Conservation (phyloP, 2,329 filamentous ascomycete genomes). For the Fusarium nurragi region DNA sequence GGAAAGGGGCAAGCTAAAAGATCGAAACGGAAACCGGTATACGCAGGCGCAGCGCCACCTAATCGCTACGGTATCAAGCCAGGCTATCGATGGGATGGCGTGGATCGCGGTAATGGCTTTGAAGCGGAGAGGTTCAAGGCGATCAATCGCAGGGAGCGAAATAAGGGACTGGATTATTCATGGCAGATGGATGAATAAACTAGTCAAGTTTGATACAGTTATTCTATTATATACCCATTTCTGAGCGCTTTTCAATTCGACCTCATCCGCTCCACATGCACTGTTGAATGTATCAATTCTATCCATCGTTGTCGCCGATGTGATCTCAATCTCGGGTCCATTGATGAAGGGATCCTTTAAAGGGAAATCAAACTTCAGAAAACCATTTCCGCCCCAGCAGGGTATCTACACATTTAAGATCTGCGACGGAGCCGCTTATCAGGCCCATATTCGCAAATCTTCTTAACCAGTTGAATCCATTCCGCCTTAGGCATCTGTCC, state of each 20-base stretch:
- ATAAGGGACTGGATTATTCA: constrained; percentile 83
- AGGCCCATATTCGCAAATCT: constrained; percentile 61
- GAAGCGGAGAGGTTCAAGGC: constrained; percentile 93
- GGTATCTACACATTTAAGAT: constrained; percentile 38
- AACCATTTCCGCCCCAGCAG: constrained; percentile 3
- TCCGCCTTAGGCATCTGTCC: constrained; percentile 62
- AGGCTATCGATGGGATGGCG: constrained; percentile 95
- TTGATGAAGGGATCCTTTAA: not conserved
- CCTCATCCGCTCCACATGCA: not conserved
- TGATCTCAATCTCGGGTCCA: not conserved
- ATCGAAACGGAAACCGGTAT: constrained; percentile 68
- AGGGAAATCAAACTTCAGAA: constrained; percentile 7
- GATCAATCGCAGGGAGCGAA: constrained; percentile 78
- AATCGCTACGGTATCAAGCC: constrained; percentile 95
- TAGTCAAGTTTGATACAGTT: constrained; percentile 8
- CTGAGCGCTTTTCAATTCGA: constrained; percentile 13
- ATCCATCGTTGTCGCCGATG: constrained; percentile 1
- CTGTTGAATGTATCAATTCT: not conserved
- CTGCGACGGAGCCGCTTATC: constrained; percentile 63
- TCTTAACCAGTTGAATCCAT: constrained; percentile 69
- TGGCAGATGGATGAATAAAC: constrained; percentile 94
- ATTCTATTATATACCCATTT: constrained; percentile 42
- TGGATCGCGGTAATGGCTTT: constrained; percentile 92
- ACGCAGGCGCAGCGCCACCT: constrained; percentile 81
- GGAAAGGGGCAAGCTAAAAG: constrained; percentile 44